Conservation (phyloP, 176 grass and related monocot genomes). For the Triticum monococcum region DNA sequence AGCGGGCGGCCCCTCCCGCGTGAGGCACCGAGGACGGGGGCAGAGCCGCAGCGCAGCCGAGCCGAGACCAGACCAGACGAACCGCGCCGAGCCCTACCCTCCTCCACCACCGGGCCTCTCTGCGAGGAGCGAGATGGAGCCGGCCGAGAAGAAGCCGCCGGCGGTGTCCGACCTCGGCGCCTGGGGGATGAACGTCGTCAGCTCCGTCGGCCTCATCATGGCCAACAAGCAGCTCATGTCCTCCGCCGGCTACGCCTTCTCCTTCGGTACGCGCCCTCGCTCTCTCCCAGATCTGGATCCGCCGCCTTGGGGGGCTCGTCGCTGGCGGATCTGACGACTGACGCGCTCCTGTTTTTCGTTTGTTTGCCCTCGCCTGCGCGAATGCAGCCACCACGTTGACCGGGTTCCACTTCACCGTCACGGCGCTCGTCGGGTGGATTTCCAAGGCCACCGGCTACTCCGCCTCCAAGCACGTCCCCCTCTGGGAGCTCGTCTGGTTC, state of each 20-base stretch:
- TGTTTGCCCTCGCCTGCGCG: neutral
- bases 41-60: neutral
- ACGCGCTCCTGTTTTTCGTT: neutral
- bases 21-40: slow-evolving; percentile 25
- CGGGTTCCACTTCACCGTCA: slow-evolving; percentile 91
- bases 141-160: slow-evolving; percentile 65
- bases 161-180: slow-evolving; percentile 81
- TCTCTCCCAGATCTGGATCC: slow-evolving; percentile 26
- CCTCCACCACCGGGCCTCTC: neutral
- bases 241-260: slow-evolving; percentile 75
- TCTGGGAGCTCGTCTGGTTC: slow-evolving; percentile 96
- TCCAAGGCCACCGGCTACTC: slow-evolving; percentile 89
- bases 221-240: slow-evolving; percentile 98
- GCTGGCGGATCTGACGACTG: slow-evolving; percentile 45
- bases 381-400: slow-evolving; percentile 85
- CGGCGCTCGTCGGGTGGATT: slow-evolving; percentile 86
- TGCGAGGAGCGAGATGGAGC: slow-evolving; percentile 34
- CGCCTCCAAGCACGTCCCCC: slow-evolving; percentile 77
- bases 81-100: neutral
- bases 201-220: slow-evolving; percentile 97
- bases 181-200: slow-evolving; percentile 98
- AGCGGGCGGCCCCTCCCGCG: slow-evolving; percentile 40
- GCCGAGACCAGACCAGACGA: neutral
- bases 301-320: neutral
- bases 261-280: slow-evolving; percentile 55